Evolutionary conservation across 2,329 filamentous ascomycete genomes (phyloP).

Genomic region (Atkinsonella hypoxylon): DNA sequence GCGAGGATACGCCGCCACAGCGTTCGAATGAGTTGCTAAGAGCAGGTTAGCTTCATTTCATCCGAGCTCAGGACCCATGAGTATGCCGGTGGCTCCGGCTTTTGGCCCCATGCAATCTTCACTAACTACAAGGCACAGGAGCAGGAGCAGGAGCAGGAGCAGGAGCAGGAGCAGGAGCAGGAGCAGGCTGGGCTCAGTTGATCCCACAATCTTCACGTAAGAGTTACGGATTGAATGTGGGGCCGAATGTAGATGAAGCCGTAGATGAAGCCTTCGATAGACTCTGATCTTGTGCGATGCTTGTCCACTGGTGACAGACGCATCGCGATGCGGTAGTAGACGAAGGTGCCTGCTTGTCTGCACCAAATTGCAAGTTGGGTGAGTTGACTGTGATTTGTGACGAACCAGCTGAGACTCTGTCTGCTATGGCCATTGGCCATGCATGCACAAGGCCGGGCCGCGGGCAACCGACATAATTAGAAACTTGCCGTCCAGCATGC

Average conservation of each 20-base stretch:
- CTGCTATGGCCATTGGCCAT: too few species aligned
- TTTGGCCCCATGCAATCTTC: background rate
- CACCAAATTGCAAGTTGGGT: too few species aligned
- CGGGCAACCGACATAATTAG: too few species aligned
- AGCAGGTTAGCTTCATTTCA: background rate
- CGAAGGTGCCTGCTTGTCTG: background rate
- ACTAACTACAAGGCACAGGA: background rate
- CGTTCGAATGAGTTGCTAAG: background rate
- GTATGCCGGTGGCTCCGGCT: constrained; percentile 2
- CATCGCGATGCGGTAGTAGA: background rate
- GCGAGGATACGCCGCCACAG: background rate
- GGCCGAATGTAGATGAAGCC: too few species aligned
- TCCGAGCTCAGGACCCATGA: background rate
- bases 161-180: too few species aligned
- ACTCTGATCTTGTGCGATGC: too few species aligned
- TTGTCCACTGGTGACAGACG: background rate
- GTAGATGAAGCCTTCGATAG: too few species aligned
- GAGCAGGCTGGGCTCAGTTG: background rate
- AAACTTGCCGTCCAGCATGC: background rate
- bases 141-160: too few species aligned
- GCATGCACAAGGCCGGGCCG: too few species aligned
- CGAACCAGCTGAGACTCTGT: too few species aligned
- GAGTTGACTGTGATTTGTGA: too few species aligned
- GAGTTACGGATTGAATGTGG: too few species aligned
- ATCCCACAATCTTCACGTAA: constrained; percentile 4